Base-by-base conservation (phyloP, 148 eudicot genomes). In the Rhododendron mucronatum region DNA sequence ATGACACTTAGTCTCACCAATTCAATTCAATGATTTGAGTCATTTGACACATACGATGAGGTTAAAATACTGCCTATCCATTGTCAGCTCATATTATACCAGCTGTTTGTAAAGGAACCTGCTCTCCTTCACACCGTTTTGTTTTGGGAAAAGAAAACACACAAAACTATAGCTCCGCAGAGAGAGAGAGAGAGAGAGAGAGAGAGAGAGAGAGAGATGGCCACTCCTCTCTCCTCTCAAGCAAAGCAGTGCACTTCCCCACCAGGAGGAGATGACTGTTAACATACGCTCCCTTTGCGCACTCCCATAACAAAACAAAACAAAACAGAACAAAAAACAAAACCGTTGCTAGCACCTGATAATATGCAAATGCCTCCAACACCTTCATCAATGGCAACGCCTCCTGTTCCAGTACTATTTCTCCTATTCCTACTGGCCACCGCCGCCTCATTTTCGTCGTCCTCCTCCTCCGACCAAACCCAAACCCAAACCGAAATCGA, bases 401-500 rank as follows among this genome's bases (percentile, higher is more conserved):
- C 26, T 84, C 21, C 26, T 84, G 37, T 82, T 39, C 39, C 85
- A 77, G 1, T 48, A 69, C 57, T 86, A 6, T 0, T 41, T 2
- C n/a, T 81, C 81, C 28, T n/a, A 80, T 77, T 4, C 14, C 80
- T 3, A 81, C 82, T 18, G 75, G 61, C 61, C 21, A 18, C 18
- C 23, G 61, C 61, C 61, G 7, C 61, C 21, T 5, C 61, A 55
- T 55, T 55, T n/a, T 41, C 81, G 14, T 14, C 71, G 57, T 48
- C 81, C 3, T 76, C 55, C 81, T 14, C 71, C 69, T 37, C 81
- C 6, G n/a, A n/a, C n/a, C n/a, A n/a, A n/a, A n/a, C n/a, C n/a
- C 69, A 33, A 33, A 78, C 77, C 7, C 35, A 6, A 3, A 1
- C 84, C 48, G 91, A 91, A 47, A 89, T 88, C 33, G 57, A 83